Evolutionary conservation across 257 asterid species (phyloP).

Genomic region (Solanum habrochaites): DNA sequence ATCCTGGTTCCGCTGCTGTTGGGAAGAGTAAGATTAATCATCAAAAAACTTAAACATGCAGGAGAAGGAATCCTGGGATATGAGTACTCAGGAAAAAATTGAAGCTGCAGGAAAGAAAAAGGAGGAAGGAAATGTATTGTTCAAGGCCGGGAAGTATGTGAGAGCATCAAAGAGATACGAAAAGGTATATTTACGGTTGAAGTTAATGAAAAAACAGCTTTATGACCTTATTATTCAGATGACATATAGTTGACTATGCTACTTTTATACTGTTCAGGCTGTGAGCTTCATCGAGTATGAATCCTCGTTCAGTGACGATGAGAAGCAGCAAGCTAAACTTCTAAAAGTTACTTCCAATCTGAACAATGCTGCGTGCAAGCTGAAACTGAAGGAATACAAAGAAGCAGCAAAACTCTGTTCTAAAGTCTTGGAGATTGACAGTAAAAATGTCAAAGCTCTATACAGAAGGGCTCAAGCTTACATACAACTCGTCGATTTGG

Average conservation of each 20-base stretch:
- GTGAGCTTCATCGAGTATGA: conserved; percentile 32
- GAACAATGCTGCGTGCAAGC: conserved; percentile 56
- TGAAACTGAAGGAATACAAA: conserved; percentile 45
- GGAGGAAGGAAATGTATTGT: conserved; percentile 48
- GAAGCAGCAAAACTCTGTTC: conserved; percentile 39
- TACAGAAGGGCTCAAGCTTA: conserved; percentile 61
- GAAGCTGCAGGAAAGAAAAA: conserved; percentile 44
- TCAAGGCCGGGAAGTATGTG: conserved; percentile 33
- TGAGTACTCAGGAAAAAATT: conserved; percentile 39
- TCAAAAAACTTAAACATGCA: neutral
- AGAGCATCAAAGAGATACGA: conserved; percentile 57
- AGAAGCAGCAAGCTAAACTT: conserved; percentile 32
- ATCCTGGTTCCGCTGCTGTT: neutral
- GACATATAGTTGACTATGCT: neutral
- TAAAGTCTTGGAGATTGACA: conserved; percentile 37
- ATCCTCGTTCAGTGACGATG: conserved; percentile 34
- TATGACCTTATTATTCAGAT: neutral
- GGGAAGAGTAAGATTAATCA: neutral
- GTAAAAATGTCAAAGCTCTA: conserved; percentile 42
- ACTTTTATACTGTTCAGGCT: conserved; percentile 17
- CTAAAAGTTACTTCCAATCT: conserved; percentile 35
- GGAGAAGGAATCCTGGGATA: conserved; percentile 69
- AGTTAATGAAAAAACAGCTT: neutral
- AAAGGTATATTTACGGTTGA: conserved; percentile 9
- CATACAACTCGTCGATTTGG: conserved; percentile 39